Base-by-base conservation (phyloP, 2,329 filamentous ascomycete species). In the Corynespora cassiicola region DNA sequence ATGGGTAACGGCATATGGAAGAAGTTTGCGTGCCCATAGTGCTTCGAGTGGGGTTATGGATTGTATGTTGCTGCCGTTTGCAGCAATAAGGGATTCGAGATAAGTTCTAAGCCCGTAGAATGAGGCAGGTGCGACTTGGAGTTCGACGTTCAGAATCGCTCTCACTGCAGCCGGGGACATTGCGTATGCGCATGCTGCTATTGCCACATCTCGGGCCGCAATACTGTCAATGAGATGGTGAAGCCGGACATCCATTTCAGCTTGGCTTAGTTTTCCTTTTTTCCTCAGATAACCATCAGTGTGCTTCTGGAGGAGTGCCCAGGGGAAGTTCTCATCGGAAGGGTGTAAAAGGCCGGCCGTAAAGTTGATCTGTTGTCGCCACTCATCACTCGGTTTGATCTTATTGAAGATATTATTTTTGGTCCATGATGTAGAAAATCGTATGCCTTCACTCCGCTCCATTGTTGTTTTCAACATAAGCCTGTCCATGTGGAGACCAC, bases 221-320 rank as follows among this genome's bases (percentile, higher is more conserved):
- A 51, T 39, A 9, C 53, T 52, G 4, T 38, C 37, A 15, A 66
- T 51, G 20, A 65, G 32, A 7, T 45, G 38, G 2, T 44, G 35
- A 9, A 65, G 42, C 11, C 52, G 46, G 12, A 52, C 37, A 30
- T 63, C 58, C 4, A 37, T 31, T 17, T 64, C 57, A 14, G 34
- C 31, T 31, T 57, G 55, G 5, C 29, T 53, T 10, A 57, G 40
- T 16, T 60, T 66, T 18, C 56, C 56, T 32, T 66, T 65, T 31
- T 55, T 65, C 37, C 55, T 59, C 11, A 66, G 42, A 30, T 65
- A 67, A 2, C 20, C 18, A 16, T 64, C 58, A 12, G 58, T 65
- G 36, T 60, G 50, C 7, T 49, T 48, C 7, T 36, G 48, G 6
- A 66, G 20, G 4, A 45, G 34, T 7, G 16, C 19, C 28, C 47